phyloP scores from a whole-genome alignment of 225 moss, liverwort and hornwort genomes.

The Anthoceros angustus region DNA sequence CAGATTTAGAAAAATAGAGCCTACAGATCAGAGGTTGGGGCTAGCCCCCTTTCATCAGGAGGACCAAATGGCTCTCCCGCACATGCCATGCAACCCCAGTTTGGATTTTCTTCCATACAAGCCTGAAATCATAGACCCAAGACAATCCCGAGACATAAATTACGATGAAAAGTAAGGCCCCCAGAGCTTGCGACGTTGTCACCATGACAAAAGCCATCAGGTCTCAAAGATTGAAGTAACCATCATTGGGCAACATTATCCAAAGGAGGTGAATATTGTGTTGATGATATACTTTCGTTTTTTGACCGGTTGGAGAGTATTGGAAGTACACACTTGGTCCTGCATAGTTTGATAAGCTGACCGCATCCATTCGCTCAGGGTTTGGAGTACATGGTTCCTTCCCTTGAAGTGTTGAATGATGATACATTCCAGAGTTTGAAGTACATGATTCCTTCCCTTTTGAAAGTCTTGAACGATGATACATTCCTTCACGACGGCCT shows the following conservation, averaged over 20 bases:
- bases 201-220: background rate
- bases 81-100: conserved; percentile 94
- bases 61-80: conserved; percentile 65
- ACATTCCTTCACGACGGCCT: background rate
- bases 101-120: conserved; percentile 86
- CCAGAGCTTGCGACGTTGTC: background rate
- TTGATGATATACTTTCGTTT: too few species aligned
- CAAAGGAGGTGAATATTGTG: too few species aligned
- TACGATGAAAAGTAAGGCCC: background rate
- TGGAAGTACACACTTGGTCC: too few species aligned
- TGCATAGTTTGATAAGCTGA: too few species aligned
- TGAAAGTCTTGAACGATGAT: background rate
- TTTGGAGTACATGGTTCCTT: too few species aligned
- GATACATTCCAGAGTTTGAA: background rate
- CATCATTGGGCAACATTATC: background rate
- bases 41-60: conserved; percentile 84
- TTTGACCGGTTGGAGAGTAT: too few species aligned
- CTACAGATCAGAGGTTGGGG: conserved; percentile 75
- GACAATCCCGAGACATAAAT: background rate
- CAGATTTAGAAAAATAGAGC: too few species aligned
- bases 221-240: conserved; percentile 1
- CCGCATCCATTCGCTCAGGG: too few species aligned
- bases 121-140: conserved; percentile 26
- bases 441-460: too few species aligned
- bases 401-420: background rate